Evolutionary conservation across 345 rosid species (phyloP).

Genomic region (Eucalyptus paniculata): DNA sequence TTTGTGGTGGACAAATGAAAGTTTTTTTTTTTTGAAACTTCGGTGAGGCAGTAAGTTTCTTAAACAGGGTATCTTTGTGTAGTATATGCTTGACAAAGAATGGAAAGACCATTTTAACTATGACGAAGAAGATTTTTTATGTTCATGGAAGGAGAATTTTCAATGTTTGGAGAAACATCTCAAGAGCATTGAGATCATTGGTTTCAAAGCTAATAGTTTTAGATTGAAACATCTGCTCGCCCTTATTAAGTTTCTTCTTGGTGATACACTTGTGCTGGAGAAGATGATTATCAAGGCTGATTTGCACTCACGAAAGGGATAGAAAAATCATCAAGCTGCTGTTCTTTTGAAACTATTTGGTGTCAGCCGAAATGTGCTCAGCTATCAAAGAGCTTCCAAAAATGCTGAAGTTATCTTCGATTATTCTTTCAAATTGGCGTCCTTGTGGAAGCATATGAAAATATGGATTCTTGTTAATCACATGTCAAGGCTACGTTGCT

Average conservation of each 20-base stretch:
- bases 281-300: background rate
- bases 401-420: background rate
- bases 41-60: no score
- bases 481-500: background rate
- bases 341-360: background rate
- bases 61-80: background rate
- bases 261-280: background rate
- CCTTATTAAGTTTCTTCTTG: background rate
- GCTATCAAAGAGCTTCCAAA: background rate
- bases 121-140: background rate
- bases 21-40: no score
- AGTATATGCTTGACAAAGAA: no score
- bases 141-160: background rate
- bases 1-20: no score
- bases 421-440: background rate
- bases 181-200: background rate
- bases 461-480: background rate
- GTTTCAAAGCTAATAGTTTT: no score
- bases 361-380: background rate
- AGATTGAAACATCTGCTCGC: background rate
- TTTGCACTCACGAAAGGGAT: no score
- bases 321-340: no score
- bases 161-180: background rate
- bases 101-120: background rate
- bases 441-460: no score